Conservation (phyloP, 495 filamentous ascomycete genomes). For the Penicillium coffeae region DNA sequence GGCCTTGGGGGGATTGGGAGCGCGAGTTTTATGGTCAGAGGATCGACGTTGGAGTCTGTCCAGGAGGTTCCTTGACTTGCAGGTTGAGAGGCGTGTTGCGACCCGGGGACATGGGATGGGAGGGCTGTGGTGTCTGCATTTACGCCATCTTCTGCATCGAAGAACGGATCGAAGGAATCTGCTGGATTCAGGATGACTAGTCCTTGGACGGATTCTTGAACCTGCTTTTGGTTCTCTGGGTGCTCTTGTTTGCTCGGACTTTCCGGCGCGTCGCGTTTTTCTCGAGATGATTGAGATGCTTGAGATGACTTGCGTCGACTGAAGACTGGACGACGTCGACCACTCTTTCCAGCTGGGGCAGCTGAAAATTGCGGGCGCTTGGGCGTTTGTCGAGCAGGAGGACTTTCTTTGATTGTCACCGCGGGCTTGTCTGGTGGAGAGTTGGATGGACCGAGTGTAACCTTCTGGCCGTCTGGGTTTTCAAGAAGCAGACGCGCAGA, state of each 20-base stretch:
- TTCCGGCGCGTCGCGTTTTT: background rate
- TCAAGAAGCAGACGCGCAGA: constrained; percentile 34
- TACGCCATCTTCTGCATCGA: background rate
- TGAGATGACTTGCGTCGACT: constrained; percentile 45
- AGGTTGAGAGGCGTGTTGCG: background rate
- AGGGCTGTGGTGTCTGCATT: background rate
- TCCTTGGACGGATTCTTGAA: background rate
- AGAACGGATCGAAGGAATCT: constrained; percentile 3
- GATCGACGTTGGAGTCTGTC: background rate
- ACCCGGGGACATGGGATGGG: background rate
- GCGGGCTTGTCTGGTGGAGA: constrained; percentile 24
- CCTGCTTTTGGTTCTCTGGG: constrained; percentile 2
- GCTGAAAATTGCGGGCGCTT: constrained; percentile 35
- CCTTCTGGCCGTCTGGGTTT: constrained; percentile 20
- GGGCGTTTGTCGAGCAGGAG: constrained; percentile 9
- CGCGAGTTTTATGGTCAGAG: background rate
- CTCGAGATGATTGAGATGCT: constrained; percentile 4
- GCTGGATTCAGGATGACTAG: background rate
- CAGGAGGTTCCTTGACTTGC: background rate
- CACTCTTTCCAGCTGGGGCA: constrained; percentile 21
- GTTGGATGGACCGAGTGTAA: constrained; percentile 33
- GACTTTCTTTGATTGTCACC: constrained; percentile 11
- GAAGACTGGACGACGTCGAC: constrained; percentile 40
- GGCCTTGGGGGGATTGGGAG: background rate
- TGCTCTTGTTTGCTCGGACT: background rate